phyloP scores from a whole-genome alignment of 345 rosid species.

The Cardamine occulta region DNA sequence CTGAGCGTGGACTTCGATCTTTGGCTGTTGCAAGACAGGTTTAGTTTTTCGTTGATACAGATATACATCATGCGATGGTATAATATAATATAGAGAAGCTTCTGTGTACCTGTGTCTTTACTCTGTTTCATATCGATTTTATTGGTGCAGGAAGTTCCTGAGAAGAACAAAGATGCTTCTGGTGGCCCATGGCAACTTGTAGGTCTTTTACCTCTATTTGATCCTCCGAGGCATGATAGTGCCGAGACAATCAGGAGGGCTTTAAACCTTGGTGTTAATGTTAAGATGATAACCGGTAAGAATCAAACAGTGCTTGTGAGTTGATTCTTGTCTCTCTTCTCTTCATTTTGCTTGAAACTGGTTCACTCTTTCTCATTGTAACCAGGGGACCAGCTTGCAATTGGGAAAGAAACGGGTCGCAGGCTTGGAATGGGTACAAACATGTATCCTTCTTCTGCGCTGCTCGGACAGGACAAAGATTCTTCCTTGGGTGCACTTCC shows the following conservation, averaged over 20 bases:
- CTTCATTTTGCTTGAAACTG: neutral
- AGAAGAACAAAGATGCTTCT: constrained; percentile 66
- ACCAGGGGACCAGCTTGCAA: constrained; percentile 93
- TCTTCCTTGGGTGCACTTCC: constrained; percentile 78
- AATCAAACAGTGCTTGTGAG: neutral
- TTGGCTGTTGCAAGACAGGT: constrained; percentile 93
- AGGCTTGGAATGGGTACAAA: constrained; percentile 99
- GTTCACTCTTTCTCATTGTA: neutral
- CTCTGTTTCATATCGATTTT: constrained; percentile 6
- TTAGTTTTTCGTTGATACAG: neutral
- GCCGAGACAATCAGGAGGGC: constrained; percentile 96
- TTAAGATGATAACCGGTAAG: constrained; percentile 90
- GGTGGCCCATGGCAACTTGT: constrained; percentile 90
- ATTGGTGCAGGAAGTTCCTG: constrained; percentile 74
- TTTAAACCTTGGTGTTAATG: constrained; percentile 86
- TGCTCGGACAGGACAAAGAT: constrained; percentile 86
- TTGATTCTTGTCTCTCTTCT: neutral
- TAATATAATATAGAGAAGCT: neutral
- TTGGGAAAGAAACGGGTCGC: constrained; percentile 90
- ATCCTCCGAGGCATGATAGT: constrained; percentile 98
- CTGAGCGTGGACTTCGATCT: constrained; percentile 94
- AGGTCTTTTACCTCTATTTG: constrained; percentile 87
- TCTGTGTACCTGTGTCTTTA: neutral
- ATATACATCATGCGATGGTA: neutral
- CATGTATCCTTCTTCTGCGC: constrained; percentile 91